Evolutionary conservation across 2,329 filamentous ascomycete species (phyloP).

Genomic region (Ophiocordyceps australis): DNA sequence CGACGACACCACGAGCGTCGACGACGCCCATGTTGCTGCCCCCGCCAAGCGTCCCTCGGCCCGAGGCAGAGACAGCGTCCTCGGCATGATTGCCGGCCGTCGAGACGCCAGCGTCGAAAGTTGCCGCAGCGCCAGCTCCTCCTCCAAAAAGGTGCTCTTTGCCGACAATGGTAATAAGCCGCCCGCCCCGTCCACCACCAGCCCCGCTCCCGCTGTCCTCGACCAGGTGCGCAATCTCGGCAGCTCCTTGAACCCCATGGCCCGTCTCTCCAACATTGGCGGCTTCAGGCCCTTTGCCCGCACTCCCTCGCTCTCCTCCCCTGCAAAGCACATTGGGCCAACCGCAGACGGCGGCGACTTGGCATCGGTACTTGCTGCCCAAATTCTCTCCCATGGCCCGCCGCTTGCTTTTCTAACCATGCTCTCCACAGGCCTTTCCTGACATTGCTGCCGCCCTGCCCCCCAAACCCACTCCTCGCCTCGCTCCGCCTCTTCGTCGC

Average conservation of each 20-base stretch:
- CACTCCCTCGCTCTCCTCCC: slow-evolving; percentile 17
- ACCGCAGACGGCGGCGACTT: slow-evolving; percentile 34
- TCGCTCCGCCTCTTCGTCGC: slow-evolving; percentile 49
- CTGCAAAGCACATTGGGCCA: slow-evolving; percentile 18
- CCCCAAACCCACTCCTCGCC: slow-evolving; percentile 33
- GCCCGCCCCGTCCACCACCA: neutral
- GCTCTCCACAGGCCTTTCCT: slow-evolving; percentile 39
- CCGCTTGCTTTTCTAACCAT: too few species aligned
- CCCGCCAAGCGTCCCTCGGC: slow-evolving; percentile 9
- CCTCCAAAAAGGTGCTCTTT: slow-evolving; percentile 38
- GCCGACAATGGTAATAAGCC: slow-evolving; percentile 18
- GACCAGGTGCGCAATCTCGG: slow-evolving; percentile 71
- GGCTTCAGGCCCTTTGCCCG: slow-evolving; percentile 62
- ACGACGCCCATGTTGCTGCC: slow-evolving; percentile 18
- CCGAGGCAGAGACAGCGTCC: slow-evolving; percentile 45
- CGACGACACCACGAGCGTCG: slow-evolving; percentile 37
- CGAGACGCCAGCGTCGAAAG: slow-evolving; percentile 70
- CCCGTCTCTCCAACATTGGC: slow-evolving; percentile 54
- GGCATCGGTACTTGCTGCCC: slow-evolving; percentile 39
- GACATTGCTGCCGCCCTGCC: slow-evolving; percentile 36
- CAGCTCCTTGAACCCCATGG: slow-evolving; percentile 68
- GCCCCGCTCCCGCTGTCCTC: slow-evolving; percentile 37
- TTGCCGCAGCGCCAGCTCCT: slow-evolving; percentile 40
- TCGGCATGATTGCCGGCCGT: slow-evolving; percentile 54
- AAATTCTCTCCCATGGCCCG: too few species aligned